Percentiles rank a stretch among this genome's conserved stretches.
Conservation (phyloP, 176 grass and related monocot species). For the Rhynchospora breviuscula region DNA sequence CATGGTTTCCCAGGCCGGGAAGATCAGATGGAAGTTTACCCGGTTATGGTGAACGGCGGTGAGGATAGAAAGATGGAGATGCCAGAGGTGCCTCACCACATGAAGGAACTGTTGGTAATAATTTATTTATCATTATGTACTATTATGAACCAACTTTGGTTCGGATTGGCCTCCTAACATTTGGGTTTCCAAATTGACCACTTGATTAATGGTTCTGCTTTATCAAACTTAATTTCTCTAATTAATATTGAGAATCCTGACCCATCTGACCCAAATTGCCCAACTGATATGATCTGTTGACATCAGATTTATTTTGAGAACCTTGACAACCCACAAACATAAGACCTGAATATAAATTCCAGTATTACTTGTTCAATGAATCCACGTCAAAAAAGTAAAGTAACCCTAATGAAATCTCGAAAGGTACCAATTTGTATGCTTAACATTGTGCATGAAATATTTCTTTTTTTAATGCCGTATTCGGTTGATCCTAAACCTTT, state of each 20-base stretch:
- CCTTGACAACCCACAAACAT: not conserved
- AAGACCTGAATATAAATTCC: not conserved
- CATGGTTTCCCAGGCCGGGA: not conserved
- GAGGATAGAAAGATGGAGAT: slow-evolving; percentile 3
- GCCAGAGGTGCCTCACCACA: not conserved
- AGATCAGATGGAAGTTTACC: not conserved
- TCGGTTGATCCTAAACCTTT: not conserved
- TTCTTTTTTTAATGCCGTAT: not conserved
- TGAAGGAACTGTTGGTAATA: not conserved
- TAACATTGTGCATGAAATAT: not conserved
- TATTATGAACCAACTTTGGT: not conserved
- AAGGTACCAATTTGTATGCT: not conserved
- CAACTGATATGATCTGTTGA: not conserved
- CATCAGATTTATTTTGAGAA: not conserved
- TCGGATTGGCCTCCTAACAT: too few relatives aligned
- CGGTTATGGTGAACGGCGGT: not conserved
- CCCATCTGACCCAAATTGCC: not conserved
- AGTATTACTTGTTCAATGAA: not conserved
- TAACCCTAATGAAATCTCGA: not conserved
- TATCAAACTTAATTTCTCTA: not conserved
- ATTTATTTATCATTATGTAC: too few relatives aligned
- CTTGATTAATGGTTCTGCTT: not conserved
- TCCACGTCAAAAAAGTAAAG: too few relatives aligned
- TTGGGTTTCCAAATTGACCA: not conserved
- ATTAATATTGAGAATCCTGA: not conserved